Percentiles rank a stretch among this genome's conserved stretches.
phyloP scores from a whole-genome alignment of 148 eudicot genomes.

The Fagopyrum esculentum region DNA sequence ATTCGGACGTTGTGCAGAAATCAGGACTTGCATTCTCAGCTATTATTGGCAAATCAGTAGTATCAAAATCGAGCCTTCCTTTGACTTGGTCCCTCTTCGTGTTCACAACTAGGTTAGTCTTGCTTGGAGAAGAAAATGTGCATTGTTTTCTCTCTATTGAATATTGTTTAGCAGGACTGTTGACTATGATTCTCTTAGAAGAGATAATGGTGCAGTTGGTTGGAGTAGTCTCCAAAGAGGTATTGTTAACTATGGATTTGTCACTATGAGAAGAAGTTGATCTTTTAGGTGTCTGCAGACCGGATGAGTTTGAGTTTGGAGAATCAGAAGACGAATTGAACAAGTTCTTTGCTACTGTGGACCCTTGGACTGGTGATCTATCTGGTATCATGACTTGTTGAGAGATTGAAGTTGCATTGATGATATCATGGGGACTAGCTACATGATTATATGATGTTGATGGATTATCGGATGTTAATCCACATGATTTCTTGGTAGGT shows the following conservation, averaged over 20 bases:
- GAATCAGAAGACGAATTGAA: slow-evolving; percentile 46
- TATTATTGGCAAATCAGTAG: not conserved
- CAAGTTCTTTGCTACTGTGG: slow-evolving; percentile 61
- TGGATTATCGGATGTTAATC: slow-evolving; percentile 20
- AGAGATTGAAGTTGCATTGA: slow-evolving; percentile 23
- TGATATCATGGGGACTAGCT: slow-evolving; percentile 18
- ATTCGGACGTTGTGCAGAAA: slow-evolving; percentile 16
- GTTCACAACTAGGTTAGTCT: not conserved
- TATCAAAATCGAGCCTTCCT: slow-evolving; percentile 7
- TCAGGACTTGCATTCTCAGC: not conserved
- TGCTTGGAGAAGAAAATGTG: not conserved
- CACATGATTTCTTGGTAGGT: slow-evolving; percentile 46
- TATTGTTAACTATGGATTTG: slow-evolving; percentile 30
- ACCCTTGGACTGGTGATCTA: slow-evolving; percentile 39
- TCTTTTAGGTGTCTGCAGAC: slow-evolving; percentile 57
- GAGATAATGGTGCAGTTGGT: slow-evolving; percentile 62
- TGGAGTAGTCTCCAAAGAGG: slow-evolving; percentile 41
- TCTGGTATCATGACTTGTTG: slow-evolving; percentile 21
- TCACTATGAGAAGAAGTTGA: slow-evolving; percentile 60
- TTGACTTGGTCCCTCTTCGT: not conserved
- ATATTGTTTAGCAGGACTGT: slow-evolving; percentile 61
- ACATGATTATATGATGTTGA: slow-evolving; percentile 18
- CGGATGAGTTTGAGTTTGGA: slow-evolving; percentile 40
- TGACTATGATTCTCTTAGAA: slow-evolving; percentile 55
- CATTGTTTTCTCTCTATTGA: slow-evolving; percentile 42